phyloP scores from a whole-genome alignment of 257 asterid genomes.

The Solanum rostratum region DNA sequence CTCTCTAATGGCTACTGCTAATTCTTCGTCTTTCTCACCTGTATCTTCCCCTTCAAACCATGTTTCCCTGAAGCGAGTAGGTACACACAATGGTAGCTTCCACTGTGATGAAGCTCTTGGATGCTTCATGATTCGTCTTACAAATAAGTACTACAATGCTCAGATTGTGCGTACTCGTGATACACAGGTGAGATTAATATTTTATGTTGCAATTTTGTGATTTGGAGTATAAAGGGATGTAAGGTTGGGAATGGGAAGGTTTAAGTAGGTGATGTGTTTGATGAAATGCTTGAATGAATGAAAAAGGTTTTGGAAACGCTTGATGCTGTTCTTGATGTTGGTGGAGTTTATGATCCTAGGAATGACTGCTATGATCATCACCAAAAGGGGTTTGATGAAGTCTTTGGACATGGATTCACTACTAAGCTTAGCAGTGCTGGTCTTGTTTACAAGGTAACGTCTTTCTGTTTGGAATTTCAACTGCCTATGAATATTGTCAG shows the following conservation, averaged over 20 bases:
- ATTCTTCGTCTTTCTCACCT: not conserved
- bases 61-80: not conserved
- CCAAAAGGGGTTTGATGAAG: slow-evolving; percentile 14
- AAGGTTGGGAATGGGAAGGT: too few species aligned
- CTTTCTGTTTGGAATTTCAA: not conserved
- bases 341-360: slow-evolving; percentile 30
- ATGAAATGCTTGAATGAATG: not conserved
- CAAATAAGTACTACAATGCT: slow-evolving; percentile 8
- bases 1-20: not conserved
- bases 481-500: not conserved
- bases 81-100: slow-evolving; percentile 19
- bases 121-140: slow-evolving; percentile 17
- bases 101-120: slow-evolving; percentile 18
- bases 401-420: slow-evolving; percentile 15
- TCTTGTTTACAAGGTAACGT: slow-evolving; percentile 17
- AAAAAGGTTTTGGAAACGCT: slow-evolving; percentile 11
- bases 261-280: not conserved
- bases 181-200: not conserved
- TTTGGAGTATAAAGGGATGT: not conserved
- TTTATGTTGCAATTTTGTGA: not conserved
- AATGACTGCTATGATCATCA: slow-evolving; percentile 35
- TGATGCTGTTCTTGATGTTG: slow-evolving; percentile 36
- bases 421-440: slow-evolving; percentile 21
- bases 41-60: not conserved
- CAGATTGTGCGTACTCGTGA: slow-evolving; percentile 11